Conservation (phyloP, 1,139 yeast genomes). For the Spathaspora sp. region DNA sequence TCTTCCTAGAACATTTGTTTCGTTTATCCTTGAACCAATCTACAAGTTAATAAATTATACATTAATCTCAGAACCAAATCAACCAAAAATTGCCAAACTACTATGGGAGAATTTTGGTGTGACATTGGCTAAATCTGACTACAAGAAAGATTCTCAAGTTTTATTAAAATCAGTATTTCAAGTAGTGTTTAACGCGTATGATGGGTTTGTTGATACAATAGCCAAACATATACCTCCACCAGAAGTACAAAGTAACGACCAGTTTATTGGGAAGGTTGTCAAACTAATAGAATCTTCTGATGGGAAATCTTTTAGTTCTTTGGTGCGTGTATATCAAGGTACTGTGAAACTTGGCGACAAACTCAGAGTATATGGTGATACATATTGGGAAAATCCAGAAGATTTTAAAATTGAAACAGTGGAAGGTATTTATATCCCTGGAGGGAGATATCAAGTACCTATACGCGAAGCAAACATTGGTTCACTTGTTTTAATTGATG, state of each 20-base stretch:
- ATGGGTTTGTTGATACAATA: constrained; percentile 56
- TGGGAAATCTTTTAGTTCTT: constrained; percentile 47
- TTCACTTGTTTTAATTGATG: constrained; percentile 63
- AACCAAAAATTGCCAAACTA: constrained; percentile 33
- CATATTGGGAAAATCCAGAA: constrained; percentile 49
- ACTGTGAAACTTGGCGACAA: constrained; percentile 45
- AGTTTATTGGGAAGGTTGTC: constrained; percentile 52
- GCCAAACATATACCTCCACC: constrained; percentile 43
- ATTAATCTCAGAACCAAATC: constrained; percentile 52
- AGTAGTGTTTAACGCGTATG: constrained; percentile 52
- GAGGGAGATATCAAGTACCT: constrained; percentile 69
- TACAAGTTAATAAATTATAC: constrained; percentile 72
- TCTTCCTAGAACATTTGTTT: constrained; percentile 56
- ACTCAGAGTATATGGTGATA: constrained; percentile 60
- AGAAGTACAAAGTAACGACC: constrained; percentile 12
- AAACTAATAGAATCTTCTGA: constrained; percentile 59
- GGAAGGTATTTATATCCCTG: constrained; percentile 56
- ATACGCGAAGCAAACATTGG: constrained; percentile 62
- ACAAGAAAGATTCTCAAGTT: constrained; percentile 55
- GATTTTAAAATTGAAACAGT: constrained; percentile 48
- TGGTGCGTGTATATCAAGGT: constrained; percentile 68
- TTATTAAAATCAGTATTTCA: constrained; percentile 56
- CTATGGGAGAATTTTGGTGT: constrained; percentile 51
- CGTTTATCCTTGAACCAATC: constrained; percentile 73
- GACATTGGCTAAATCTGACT: constrained; percentile 33